A percentile compares a stretch with the other conserved stretches of the same genome.
These are phyloP conservation scores for Juncus inflexus DNA, from an alignment of 176 grass and related monocot species.

Conservation along the genomic window DNA sequence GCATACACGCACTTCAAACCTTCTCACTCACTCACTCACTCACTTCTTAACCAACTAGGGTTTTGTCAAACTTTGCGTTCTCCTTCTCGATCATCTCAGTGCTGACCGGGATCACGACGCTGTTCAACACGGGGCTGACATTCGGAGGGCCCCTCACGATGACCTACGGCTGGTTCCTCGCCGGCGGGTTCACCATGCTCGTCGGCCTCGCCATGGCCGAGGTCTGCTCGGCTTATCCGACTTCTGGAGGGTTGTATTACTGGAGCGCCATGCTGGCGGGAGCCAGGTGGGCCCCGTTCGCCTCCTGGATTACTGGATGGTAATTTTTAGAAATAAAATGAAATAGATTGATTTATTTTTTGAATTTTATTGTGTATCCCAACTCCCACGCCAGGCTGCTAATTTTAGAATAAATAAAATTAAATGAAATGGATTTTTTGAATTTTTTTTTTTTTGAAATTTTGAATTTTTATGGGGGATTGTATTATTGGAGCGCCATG, in stretches of 20 bases:
- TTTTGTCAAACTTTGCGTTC: constrained; percentile 88
- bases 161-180: constrained; percentile 83
- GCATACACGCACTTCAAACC: too few species aligned
- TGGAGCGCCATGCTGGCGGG: constrained; percentile 88
- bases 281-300: constrained; percentile 63
- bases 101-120: constrained; percentile 80
- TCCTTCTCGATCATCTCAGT: constrained; percentile 97
- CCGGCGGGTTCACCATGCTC: constrained; percentile 70
- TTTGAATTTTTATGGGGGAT: constrained; percentile 39
- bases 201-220: constrained; percentile 85
- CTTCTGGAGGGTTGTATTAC: constrained; percentile 87
- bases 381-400: background rate
- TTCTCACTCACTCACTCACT: background rate
- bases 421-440: background rate
- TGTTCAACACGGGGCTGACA: constrained; percentile 68
- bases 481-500: constrained; percentile 77
- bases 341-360: background rate
- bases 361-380: background rate
- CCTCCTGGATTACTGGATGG: constrained; percentile 90
- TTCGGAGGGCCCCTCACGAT: constrained; percentile 71
- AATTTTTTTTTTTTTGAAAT: too few species aligned
- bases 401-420: too few species aligned
- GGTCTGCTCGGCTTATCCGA: constrained; percentile 94
- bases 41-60: constrained; percentile 31
- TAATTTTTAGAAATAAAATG: constrained; percentile 13